phyloP scores from a whole-genome alignment of 257 asterid genomes.

The Cinchona pubescens region DNA sequence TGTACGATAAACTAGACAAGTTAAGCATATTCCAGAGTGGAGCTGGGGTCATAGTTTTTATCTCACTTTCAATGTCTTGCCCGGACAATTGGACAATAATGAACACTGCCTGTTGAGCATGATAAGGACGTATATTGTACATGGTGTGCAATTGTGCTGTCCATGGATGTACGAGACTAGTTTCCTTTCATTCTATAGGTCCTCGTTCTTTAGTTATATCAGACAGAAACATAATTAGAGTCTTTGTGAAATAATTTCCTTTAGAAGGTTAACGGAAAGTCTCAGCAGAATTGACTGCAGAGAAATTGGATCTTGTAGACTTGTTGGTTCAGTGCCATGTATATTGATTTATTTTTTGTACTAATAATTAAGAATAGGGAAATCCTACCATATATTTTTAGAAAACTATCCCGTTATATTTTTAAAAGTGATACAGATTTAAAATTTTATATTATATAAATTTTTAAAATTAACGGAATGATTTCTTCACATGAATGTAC shows the following conservation, averaged over 20 bases:
- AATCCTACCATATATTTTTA: too few species aligned
- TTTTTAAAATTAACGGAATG: too few species aligned
- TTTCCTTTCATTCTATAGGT: constrained; percentile 14
- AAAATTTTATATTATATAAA: too few species aligned
- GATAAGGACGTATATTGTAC: constrained; percentile 19
- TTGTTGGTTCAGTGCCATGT: neutral
- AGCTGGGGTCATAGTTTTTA: constrained; percentile 16
- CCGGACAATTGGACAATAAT: neutral
- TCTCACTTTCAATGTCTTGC: constrained; percentile 19
- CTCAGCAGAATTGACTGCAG: neutral
- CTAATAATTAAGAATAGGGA: too few species aligned
- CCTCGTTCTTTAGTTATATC: constrained; percentile 10
- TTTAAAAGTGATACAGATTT: too few species aligned
- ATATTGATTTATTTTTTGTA: neutral
- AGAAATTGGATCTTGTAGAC: neutral
- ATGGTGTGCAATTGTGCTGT: constrained; percentile 37
- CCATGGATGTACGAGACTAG: constrained; percentile 30
- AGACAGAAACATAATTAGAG: constrained; percentile 2
- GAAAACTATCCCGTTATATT: too few species aligned
- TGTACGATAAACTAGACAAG: constrained; percentile 7
- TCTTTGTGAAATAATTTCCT: neutral
- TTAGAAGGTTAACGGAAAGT: neutral
- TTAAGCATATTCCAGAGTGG: constrained; percentile 21
- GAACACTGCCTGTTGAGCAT: constrained; percentile 4
- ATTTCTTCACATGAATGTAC: too few species aligned